Percentiles rank a stretch among this genome's conserved stretches.
These are phyloP conservation scores for Mortierella claussenii DNA, from an alignment of 192 early-diverging fungal genomes.

Conservation along the genomic window DNA sequence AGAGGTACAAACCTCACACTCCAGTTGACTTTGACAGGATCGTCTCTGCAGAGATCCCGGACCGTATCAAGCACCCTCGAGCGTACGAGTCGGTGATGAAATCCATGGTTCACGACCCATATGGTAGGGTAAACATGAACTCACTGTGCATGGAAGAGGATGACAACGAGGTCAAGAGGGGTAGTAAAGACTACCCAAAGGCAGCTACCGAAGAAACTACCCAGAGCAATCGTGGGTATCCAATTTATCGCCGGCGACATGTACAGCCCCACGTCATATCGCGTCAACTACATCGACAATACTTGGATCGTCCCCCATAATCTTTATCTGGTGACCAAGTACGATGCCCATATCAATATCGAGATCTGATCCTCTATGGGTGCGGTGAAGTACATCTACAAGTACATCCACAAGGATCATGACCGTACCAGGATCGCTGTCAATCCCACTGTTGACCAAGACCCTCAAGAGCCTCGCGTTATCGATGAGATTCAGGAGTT, in stretches of 20 bases:
- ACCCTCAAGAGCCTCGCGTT: no score
- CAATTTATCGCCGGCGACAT: conserved; percentile 12
- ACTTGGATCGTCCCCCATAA: conserved; percentile 36
- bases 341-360: conserved; percentile 44
- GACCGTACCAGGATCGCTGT: no score
- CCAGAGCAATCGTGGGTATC: conserved; percentile 13
- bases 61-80: neutral
- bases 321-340: conserved; percentile 22
- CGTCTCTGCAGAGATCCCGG: neutral
- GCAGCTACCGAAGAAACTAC: conserved; percentile 21
- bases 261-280: no score
- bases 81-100: neutral
- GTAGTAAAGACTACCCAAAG: conserved; percentile 47
- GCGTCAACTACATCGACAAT: conserved; percentile 12
- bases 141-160: conserved; percentile 1
- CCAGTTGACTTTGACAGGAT: neutral
- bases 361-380: conserved; percentile 17
- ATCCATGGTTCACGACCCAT: neutral
- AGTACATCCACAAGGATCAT: conserved; percentile 32
- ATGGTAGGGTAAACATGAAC: neutral
- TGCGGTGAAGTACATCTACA: conserved; percentile 20
- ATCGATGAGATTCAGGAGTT: no score
- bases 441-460: no score
- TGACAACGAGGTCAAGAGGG: conserved; percentile 9
- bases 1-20: neutral